phyloP scores from a whole-genome alignment of 495 filamentous ascomycete genomes.

The Hypoxylon intermedium region DNA sequence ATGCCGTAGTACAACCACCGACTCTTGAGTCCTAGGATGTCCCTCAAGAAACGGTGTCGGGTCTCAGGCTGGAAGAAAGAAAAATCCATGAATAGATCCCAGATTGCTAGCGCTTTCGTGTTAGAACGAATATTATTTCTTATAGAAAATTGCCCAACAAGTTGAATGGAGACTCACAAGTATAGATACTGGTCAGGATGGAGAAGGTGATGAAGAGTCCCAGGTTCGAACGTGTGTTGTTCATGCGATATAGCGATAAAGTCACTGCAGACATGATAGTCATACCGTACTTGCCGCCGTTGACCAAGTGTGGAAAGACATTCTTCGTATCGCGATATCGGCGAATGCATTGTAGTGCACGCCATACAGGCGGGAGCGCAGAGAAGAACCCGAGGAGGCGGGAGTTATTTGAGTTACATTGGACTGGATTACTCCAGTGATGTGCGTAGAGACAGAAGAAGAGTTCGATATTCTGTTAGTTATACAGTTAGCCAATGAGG shows the following conservation, averaged over 20 bases:
- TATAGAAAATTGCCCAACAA: neutral
- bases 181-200: conserved; percentile 80
- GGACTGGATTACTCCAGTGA: conserved; percentile 70
- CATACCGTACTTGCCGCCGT: conserved; percentile 88
- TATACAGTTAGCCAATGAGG: neutral
- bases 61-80: conserved; percentile 79
- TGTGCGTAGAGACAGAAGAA: conserved; percentile 93
- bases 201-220: conserved; percentile 81
- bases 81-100: conserved; percentile 98
- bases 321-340: conserved; percentile 88
- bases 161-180: conserved; percentile 60
- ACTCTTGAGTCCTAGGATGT: conserved; percentile 77
- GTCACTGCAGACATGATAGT: conserved; percentile 80
- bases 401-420: conserved; percentile 88
- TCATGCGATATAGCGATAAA: conserved; percentile 81
- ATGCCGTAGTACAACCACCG: conserved; percentile 83
- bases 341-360: conserved; percentile 86
- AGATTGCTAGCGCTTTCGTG: conserved; percentile 62
- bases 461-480: conserved; percentile 81
- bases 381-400: conserved; percentile 85
- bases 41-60: conserved; percentile 72
- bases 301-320: conserved; percentile 89
- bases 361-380: conserved; percentile 84
- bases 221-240: conserved; percentile 58
- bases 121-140: neutral